Evolutionary conservation across 2,329 filamentous ascomycete genomes (phyloP), one percentile per base, ranked within the genome.

Genomic region (Fusarium pseudocircinatum): DNA sequence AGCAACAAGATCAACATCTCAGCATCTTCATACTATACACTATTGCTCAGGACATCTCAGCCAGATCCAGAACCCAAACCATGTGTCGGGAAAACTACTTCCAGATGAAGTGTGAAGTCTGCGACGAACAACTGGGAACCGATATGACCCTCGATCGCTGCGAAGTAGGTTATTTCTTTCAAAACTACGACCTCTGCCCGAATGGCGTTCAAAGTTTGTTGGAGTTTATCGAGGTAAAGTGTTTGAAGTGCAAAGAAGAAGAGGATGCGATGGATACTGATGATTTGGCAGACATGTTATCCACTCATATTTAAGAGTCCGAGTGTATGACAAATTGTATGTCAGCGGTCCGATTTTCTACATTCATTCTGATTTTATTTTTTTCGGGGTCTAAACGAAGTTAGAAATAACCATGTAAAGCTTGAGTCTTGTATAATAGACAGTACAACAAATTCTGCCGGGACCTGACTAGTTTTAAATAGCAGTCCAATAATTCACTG

Each of bases 11-110:
- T 56, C 37, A 56, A 43, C 28, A 43, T 12, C 22, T 6, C 36
- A 30, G 7, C 15, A 40, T 40, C 15, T 40, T 14, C 1, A 0
- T 1, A 6, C 26, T 18, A n/a, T 14, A 30, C 10, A 54, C 20
- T 7, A 40, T n/a, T 28, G 7, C 4, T 16, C 14, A n/a, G 4
- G 7, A 18, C 7, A 14, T 40, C 8, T 53, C 0, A 0, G 15
- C 26, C 11, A 18, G 24, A 30, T 40, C 20, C 50, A 56, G 52
- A 43, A 32, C 22, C 28, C 36, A 56, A 43, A 24, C 13, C 22
- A 56, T 56, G 37, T 56, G 52, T 24, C 37, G 3, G 15, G 37
- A 56, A 12, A 43, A 43, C 20, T 12, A 32, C 13, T 42, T 56
- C 6, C 36, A 43, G 4, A 43, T 14, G 15, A 56, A 24, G 8